Percentiles rank a stretch among this genome's conserved stretches.
phyloP scores from a whole-genome alignment of 2,329 filamentous ascomycete species.

The Neonectria neomacrospora region DNA sequence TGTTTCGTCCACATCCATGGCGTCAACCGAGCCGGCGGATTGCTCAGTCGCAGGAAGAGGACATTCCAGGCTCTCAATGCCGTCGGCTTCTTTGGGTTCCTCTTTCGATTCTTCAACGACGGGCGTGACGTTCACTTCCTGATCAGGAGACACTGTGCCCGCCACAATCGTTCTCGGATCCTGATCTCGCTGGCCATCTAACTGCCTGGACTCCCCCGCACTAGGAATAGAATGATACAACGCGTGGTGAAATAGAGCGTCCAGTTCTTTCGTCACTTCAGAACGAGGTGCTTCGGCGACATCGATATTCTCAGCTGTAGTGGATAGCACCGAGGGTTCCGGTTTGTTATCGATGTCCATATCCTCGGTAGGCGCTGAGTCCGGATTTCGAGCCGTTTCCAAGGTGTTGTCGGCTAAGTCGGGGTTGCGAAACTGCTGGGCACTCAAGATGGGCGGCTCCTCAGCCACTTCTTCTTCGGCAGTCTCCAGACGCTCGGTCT shows the following conservation, averaged over 20 bases:
- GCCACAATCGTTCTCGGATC: slow-evolving; percentile 6
- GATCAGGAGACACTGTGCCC: slow-evolving; percentile 21
- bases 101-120: slow-evolving; percentile 14
- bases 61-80: slow-evolving; percentile 7
- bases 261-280: slow-evolving; percentile 9
- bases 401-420: not conserved
- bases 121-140: slow-evolving; percentile 17
- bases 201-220: slow-evolving; percentile 3
- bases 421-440: not conserved
- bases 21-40: slow-evolving; percentile 17
- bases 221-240: slow-evolving; percentile 7
- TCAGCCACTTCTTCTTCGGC: not conserved
- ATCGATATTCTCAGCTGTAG: slow-evolving; percentile 1
- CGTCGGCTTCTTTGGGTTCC: slow-evolving; percentile 3
- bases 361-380: not conserved
- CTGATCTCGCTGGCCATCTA: slow-evolving; percentile 2
- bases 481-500: not conserved
- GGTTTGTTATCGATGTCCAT: slow-evolving; percentile 24
- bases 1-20: slow-evolving; percentile 39
- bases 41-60: slow-evolving; percentile 8
- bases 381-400: not conserved
- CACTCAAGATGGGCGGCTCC: not conserved
- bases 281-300: not conserved
- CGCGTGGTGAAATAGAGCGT: not conserved
- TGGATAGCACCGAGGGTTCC: not conserved